Evolutionary conservation across 192 early-diverging fungal genomes (phyloP), one percentile per base, ranked within the genome.

Genomic region (Coemansia sp.): DNA sequence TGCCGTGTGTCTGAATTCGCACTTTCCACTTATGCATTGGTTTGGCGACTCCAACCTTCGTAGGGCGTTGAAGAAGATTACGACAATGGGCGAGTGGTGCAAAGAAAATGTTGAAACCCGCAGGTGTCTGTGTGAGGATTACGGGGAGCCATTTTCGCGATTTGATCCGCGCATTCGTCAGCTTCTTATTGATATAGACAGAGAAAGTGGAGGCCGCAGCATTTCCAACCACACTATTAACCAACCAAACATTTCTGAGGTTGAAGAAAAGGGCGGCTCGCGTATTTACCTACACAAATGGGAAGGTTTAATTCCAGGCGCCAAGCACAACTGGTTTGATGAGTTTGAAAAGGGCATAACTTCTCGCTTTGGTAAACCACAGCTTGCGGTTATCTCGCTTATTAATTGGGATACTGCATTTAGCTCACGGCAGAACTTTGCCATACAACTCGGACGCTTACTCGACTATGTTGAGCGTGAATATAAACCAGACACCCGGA

Each of bases 371-470:
- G 62, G 63, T 3, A 64, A 31, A 8, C 74, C 77, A 7, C 30
- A 67, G 39, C 10, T 65, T 9, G 63, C 60, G 33, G 20, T 77
- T 2, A 68, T 86, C 2, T 77, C 80, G n/a, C 61, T 86, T 54
- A 78, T 68, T 4, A 84, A 84, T 55, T 86, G 85, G 85, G 85
- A 86, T 51, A 54, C 78, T 0, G 81, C 85, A 3, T 86, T 79
- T 57, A 54, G 61, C 39, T 57, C 68, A 6, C 70, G 71, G 10
- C 57, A 22, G 19, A 60, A 66, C 10, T 86, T 72, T 66, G 32
- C 72, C 0, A 11, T 11, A 0, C 65, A 75, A 39, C 29, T 85
- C 3, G 54, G 56, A 17, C 59, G 24, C 14, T 58, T 86, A 8
- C 54, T 80, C 4, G 51, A 33, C 0, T 33, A 60, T 10, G 57